phyloP scores from a whole-genome alignment of 495 filamentous ascomycete genomes.

The Podospora didyma region DNA sequence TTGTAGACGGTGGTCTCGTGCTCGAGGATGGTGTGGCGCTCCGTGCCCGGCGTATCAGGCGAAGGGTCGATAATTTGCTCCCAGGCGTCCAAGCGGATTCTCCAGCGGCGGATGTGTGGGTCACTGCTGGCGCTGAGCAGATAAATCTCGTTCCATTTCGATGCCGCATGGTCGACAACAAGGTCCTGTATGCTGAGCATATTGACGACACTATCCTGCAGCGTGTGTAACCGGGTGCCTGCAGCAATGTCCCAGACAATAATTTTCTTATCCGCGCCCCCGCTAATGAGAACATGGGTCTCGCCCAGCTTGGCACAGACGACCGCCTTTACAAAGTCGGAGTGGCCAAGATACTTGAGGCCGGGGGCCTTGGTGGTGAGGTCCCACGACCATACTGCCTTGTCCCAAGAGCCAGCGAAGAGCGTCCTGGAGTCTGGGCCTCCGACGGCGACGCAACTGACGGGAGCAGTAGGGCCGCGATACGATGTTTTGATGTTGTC shows the following conservation, averaged over 20 bases:
- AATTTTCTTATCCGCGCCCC: conserved; percentile 81
- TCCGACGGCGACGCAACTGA: conserved; percentile 73
- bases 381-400: conserved; percentile 80
- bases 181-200: conserved; percentile 74
- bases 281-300: conserved; percentile 71
- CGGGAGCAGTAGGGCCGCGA: conserved; percentile 71
- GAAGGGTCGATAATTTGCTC: conserved; percentile 41
- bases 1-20: conserved; percentile 90
- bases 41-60: conserved; percentile 34
- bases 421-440: conserved; percentile 49
- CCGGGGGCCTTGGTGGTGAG: conserved; percentile 47
- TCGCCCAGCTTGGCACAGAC: conserved; percentile 50
- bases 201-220: conserved; percentile 63
- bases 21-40: conserved; percentile 60
- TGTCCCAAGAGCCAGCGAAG: conserved; percentile 93
- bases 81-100: conserved; percentile 40
- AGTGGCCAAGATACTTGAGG: conserved; percentile 68
- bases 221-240: conserved; percentile 62
- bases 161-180: conserved; percentile 60
- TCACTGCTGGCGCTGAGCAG: conserved; percentile 81
- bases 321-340: conserved; percentile 86
- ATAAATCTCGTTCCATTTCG: conserved; percentile 42
- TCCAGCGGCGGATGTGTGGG: conserved; percentile 76
- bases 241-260: conserved; percentile 73
- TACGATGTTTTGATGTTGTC: conserved; percentile 45